phyloP scores from a whole-genome alignment of 2,329 filamentous ascomycete species.

The Xylariales sp. region DNA sequence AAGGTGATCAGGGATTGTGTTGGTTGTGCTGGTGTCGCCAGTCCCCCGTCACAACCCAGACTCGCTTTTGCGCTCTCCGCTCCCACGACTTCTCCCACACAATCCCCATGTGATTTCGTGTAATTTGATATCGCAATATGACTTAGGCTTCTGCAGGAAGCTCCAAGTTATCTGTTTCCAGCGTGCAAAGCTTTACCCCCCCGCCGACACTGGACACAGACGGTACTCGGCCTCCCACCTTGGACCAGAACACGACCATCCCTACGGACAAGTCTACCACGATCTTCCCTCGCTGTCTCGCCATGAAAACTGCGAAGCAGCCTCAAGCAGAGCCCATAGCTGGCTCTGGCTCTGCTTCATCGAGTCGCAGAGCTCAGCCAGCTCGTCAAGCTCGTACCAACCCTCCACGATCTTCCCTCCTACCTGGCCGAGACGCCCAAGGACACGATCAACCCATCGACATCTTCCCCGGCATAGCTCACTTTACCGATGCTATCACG shows the following conservation, averaged over 20 bases:
- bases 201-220: neutral
- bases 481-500: constrained; percentile 87
- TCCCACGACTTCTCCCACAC: neutral
- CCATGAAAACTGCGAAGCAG: constrained; percentile 54
- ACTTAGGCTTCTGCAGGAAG: constrained; percentile 24
- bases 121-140: constrained; percentile 23
- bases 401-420: constrained; percentile 48
- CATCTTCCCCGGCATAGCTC: constrained; percentile 61
- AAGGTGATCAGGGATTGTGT: no score
- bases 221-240: neutral
- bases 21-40: no score
- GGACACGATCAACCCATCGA: constrained; percentile 57
- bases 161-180: constrained; percentile 17
- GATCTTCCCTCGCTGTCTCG: constrained; percentile 13
- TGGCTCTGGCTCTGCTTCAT: constrained; percentile 31
- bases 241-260: neutral
- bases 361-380: constrained; percentile 58
- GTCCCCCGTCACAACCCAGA: neutral
- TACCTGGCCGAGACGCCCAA: constrained; percentile 39
- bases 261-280: no score
- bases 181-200: constrained; percentile 2
- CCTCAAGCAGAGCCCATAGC: constrained; percentile 31
- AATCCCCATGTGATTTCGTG: constrained; percentile 7
- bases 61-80: neutral
- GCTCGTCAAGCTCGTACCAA: constrained; percentile 63